Evolutionary conservation across 1,139 yeast genomes (phyloP).

Genomic region (Protomyces inundatus): DNA sequence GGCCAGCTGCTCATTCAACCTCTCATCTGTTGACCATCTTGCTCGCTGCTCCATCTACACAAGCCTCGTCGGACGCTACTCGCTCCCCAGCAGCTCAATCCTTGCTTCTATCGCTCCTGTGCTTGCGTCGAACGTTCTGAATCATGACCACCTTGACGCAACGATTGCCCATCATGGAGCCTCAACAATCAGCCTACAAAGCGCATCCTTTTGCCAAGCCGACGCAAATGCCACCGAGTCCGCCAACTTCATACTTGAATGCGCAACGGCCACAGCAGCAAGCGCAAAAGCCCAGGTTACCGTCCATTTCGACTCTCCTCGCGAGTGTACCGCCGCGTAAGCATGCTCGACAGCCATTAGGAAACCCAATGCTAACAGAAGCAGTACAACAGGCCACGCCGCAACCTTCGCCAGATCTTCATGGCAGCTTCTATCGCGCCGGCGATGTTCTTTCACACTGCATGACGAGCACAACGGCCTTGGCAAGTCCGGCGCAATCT

Average conservation of each 20-base stretch:
- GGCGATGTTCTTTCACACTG: neutral
- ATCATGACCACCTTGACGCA: neutral
- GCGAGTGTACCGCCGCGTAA: neutral
- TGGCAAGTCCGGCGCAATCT: neutral
- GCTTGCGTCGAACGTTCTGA: too few species aligned
- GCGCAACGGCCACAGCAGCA: neutral
- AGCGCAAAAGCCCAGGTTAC: conserved; percentile 1
- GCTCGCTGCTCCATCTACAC: too few species aligned
- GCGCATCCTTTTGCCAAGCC: neutral
- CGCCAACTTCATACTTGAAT: neutral
- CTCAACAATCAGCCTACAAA: neutral
- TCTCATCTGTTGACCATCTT: too few species aligned
- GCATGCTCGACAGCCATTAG: neutral
- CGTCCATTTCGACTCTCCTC: conserved; percentile 12
- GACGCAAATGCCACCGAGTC: neutral
- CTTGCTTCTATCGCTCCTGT: too few species aligned
- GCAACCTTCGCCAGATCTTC: conserved; percentile 8
- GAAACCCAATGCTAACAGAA: neutral
- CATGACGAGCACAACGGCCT: neutral
- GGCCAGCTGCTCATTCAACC: too few species aligned
- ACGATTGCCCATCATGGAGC: neutral
- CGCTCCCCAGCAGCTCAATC: too few species aligned
- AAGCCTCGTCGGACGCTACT: too few species aligned
- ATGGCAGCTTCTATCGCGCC: neutral
- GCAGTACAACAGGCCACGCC: conserved; percentile 17